Base-by-base conservation (phyloP, 164 flowering plant genomes). In the Stephania yunnanensis region DNA sequence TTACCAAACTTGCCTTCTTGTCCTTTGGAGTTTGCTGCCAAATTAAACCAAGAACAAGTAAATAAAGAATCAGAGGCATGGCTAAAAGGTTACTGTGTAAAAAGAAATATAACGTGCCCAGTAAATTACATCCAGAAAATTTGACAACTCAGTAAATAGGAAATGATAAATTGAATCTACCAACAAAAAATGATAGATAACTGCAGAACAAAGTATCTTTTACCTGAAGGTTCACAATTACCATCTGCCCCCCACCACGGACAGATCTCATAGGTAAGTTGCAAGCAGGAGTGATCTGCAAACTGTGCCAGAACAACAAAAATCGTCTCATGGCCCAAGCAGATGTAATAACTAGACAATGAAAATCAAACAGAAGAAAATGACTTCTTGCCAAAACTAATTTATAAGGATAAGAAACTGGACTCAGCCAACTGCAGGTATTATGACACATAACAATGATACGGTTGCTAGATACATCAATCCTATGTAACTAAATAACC, bases 231-330 rank as follows among this genome's bases (percentile, higher is more conserved):
- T 95, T 95, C 48, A 95, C 95, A 74, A 95, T 93, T 31, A 93
- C 94, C 79, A 95, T 80, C 85, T 93, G 87, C n/a, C 99, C 99
- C 65, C 98, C 98, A 72, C 88, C 89, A 69, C 88, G 90, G 22
- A 91, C 84, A 79, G 84, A 90, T 79, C 84, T 93, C 68, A 95
- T 77, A 73, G 98, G 98, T 77, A 95, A 78, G 78, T 95, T 92
- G 85, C 99, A 93, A 73, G 99, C 99, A 75, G 99, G 99, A 73
- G 97, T 95, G 22, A 95, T 91, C 90, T 95, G 99, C 87, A 95
- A 88, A 87, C 98, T 95, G 92, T 83, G 86, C 8, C 66, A 73
- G 42, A 55, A 63, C 6, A 76, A 13, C 42, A 11, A 58, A 53
- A 71, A 80, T 46, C 19, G 11, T 65, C 42, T 36, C 42, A 36